phyloP scores from a whole-genome alignment of 805 yeast genomes.

The Lipomyces sp. region DNA sequence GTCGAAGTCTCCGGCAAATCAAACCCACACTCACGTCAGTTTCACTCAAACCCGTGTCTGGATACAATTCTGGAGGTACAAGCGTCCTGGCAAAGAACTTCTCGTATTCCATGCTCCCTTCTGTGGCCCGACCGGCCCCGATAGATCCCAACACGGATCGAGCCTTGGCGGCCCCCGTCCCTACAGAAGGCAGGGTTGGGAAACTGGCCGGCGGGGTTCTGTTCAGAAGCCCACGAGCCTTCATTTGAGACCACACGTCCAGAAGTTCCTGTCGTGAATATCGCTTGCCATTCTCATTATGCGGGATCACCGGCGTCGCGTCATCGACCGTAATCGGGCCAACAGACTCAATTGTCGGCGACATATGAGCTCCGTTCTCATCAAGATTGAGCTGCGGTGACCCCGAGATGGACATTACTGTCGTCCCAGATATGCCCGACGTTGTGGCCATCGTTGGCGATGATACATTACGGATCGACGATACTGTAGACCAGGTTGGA shows the following conservation, averaged over 20 bases:
- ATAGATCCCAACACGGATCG: slow-evolving; percentile 13
- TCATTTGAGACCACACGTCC: slow-evolving; percentile 21
- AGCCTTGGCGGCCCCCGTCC: slow-evolving; percentile 16
- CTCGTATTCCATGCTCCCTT: slow-evolving; percentile 20
- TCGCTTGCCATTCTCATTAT: slow-evolving; percentile 28
- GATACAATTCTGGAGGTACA: slow-evolving; percentile 16
- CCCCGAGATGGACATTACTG: not conserved
- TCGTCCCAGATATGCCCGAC: not conserved
- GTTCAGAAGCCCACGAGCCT: slow-evolving; percentile 14
- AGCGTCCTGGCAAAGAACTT: slow-evolving; percentile 17
- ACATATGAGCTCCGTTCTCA: not conserved
- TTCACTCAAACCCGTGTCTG: slow-evolving; percentile 3
- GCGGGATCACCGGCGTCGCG: slow-evolving; percentile 15
- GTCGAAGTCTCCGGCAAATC: not conserved
- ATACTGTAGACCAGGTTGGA: slow-evolving; percentile 21
- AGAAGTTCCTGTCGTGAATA: slow-evolving; percentile 32
- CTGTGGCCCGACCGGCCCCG: slow-evolving; percentile 14
- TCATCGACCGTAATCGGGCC: not conserved
- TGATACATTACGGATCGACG: not conserved
- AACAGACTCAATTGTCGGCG: not conserved
- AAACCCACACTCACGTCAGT: slow-evolving; percentile 4
- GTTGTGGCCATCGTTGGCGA: not conserved
- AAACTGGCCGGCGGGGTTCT: slow-evolving; percentile 12
- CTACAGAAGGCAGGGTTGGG: slow-evolving; percentile 12
- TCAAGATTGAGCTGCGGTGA: slow-evolving; percentile 7